These are phyloP conservation scores for Fusarium sp. DNA, from an alignment of 2,329 filamentous ascomycete species.

Conservation along the genomic window DNA sequence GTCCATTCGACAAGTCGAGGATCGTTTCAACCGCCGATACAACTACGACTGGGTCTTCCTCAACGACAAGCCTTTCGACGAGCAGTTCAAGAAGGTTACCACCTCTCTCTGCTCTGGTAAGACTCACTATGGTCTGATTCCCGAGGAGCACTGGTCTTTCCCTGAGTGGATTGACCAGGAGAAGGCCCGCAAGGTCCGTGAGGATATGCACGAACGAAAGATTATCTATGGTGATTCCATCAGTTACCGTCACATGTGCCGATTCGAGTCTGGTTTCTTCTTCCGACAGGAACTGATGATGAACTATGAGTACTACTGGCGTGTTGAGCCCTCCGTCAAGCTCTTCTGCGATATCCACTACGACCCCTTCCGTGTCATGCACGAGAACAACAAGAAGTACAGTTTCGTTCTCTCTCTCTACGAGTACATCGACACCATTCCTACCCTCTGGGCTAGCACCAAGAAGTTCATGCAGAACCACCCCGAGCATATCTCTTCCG, in stretches of 20 bases:
- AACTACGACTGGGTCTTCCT: conserved; percentile 99
- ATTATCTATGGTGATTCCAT: conserved; percentile 98
- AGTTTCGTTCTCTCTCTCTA: conserved; percentile 95
- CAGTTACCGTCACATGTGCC: conserved; percentile 99
- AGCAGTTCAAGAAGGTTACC: conserved; percentile 92
- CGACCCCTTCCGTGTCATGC: conserved; percentile 96
- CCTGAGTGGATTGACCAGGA: conserved; percentile 95
- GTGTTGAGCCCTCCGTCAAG: conserved; percentile 95
- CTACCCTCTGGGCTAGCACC: conserved; percentile 92
- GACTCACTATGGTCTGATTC: conserved; percentile 89
- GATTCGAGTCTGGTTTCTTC: conserved; percentile 99
- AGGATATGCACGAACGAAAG: conserved; percentile 92
- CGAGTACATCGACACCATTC: conserved; percentile 96
- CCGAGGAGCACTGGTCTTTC: conserved; percentile 95
- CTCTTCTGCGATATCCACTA: conserved; percentile 96
- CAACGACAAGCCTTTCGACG: conserved; percentile 94
- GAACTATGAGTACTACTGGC: conserved; percentile 99
- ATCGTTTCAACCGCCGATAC: conserved; percentile 96
- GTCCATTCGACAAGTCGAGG: conserved; percentile 95
- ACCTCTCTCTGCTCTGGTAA: conserved; percentile 89
- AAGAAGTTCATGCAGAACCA: conserved; percentile 93
- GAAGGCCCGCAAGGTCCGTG: conserved; percentile 85
- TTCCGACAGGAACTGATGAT: conserved; percentile 93
- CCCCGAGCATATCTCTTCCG: conserved; percentile 84
- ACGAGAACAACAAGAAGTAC: conserved; percentile 97